Base-by-base conservation (phyloP, 2,329 filamentous ascomycete genomes). In the Sordariomycetes sp. region DNA sequence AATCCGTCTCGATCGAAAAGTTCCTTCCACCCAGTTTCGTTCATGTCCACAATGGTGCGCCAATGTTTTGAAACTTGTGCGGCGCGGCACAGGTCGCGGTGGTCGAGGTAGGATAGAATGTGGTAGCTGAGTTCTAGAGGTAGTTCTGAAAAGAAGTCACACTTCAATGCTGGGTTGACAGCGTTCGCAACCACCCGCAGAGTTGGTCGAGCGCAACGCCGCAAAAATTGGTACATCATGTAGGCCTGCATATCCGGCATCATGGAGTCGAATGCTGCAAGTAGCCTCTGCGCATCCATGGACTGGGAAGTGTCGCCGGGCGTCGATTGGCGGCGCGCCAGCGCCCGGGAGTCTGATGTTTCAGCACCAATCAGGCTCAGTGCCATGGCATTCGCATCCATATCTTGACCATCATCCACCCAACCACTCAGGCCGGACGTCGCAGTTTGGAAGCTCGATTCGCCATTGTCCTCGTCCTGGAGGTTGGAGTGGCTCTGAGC, bases 11-110 rank as follows among this genome's bases (percentile, higher is more conserved):
- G 70, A 41, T 94, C 87, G 27, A 98, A 79, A 1, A 95, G 67
- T 42, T 88, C 83, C 59, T 93, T 96, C 92, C 92, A 98, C 11
- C 88, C 86, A 31, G 82, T 88, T 59, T 98, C 92, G 51, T 96
- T 90, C 7, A 83, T 82, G 49, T 96, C 90, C 34, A 94, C 79
- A 25, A 94, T 79, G 42, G 82, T 79, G 28, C 92, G 79, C 92
- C 92, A 98, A 51, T 84, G 82, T 56, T 86, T 95, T 0, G 90
- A 96, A 5, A 96, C 92, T 48, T 92, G 88, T 2, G 92, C 85
- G 9, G 88, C 87, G 41, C 79, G 82, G 54, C 88, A 95, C 48
- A 96, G 78, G 46, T 90, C 92, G 46, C 78, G 77, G 36, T 83
- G 72, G 51, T 94, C 84, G 14, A 98, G 75, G 51, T 90, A 94